Evolutionary conservation across 768 basidiomycete species (phyloP), one percentile per base, ranked within the genome.

Genomic region (Daedaleopsis nitida): DNA sequence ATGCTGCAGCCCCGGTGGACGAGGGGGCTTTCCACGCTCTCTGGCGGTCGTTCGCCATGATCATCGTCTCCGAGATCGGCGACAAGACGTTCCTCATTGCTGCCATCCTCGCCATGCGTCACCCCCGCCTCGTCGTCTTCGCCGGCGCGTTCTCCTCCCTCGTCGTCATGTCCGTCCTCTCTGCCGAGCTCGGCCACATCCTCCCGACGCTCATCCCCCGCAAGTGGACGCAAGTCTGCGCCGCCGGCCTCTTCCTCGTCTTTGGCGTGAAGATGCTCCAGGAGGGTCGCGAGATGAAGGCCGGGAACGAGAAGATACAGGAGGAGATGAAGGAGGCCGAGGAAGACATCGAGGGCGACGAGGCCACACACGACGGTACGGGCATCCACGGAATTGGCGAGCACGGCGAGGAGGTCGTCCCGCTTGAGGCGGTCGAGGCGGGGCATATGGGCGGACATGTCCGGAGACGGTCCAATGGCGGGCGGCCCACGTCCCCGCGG

Each of bases 271-370:
- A 90, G 75, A 96, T 99, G 94, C 69, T 94, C 57, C 76, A 87
- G 70, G 96, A 99, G 72, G 96, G 86, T 3, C 77, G 86, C 55
- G 80, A 79, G 64, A 98, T 98, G 93, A 79, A 84, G 57, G 76
- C 78, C 0, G 94, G 91, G 7, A 87, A 77, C 55, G 88, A 85
- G 61, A 94, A 94, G 75, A 89, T 97, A 16, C 76, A 87, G 69
- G 96, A 98, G 73, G 97, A 98, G 75, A 92, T 98, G 89, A 83
- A 85, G 57, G 96, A 99, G 77, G 91, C 92, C n/a, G 89, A 90
- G 76, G 94, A 96, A 72, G 96, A 99, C 76, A 90, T 98, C 54
- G 88, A 94, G 67, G 91, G 85, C 4, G 91, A 94, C 63, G 89
- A 87, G 37, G 84, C 81, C 2, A 79, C 70, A 19, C 73, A 76